A percentile compares a stretch with the other conserved stretches of the same genome.
Evolutionary conservation across 139 green algal genomes (phyloP).

Genomic region (Coccomyxa sp.): DNA sequence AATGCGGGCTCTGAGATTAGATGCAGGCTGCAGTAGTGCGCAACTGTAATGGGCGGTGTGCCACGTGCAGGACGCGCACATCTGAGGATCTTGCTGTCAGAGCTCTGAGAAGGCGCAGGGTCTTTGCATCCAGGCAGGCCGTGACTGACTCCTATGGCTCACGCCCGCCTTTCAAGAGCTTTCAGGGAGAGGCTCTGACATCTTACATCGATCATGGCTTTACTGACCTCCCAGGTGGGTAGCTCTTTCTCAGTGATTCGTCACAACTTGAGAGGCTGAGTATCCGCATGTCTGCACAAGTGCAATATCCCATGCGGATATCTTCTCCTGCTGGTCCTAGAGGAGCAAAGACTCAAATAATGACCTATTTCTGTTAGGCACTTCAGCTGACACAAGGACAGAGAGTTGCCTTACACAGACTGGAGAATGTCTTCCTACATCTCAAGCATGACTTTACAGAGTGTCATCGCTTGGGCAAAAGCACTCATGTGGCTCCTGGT

Average conservation of each 20-base stretch:
- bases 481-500: neutral
- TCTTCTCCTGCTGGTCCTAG: neutral
- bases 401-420: no score
- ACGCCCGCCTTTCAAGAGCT: neutral
- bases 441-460: no score
- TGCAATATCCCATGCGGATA: neutral
- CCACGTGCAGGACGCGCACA: neutral
- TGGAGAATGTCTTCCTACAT: no score
- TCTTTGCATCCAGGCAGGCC: neutral
- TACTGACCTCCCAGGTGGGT: neutral
- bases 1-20: neutral
- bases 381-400: no score
- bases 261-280: neutral
- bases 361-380: no score
- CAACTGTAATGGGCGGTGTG: neutral
- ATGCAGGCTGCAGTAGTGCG: no score
- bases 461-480: neutral
- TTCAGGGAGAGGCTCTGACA: neutral
- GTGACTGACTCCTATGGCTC: neutral
- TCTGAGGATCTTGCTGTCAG: neutral
- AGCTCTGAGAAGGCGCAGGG: neutral
- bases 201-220: constrained; percentile 1
- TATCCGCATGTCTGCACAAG: neutral
- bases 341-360: no score
- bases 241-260: neutral